Base-by-base conservation (phyloP, 2,329 filamentous ascomycete species). In the Trichoderma koningii region DNA sequence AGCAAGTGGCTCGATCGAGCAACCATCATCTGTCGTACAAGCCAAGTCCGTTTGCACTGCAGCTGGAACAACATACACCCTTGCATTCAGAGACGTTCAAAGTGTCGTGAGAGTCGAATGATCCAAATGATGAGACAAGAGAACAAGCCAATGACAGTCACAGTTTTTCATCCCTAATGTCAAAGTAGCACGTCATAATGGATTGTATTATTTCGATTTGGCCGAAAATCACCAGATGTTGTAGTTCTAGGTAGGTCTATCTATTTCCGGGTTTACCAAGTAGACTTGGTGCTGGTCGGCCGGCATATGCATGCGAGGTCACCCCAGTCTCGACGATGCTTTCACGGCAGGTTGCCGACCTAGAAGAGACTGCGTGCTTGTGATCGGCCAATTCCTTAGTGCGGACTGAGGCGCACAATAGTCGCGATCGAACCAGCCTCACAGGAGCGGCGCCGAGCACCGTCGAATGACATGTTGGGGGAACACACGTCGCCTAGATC, bases 301-400 rank as follows among this genome's bases (percentile, higher is more conserved):
- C 53, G 53, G 42, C 62, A 44, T 38, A 26, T 48, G 23, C 38
- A 19, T 64, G 62, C 26, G 62, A 55, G 50, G 48, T 44, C 42
- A 23, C 38, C 50, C 23, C 56, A 45, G n/a, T 28, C 42, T 55
- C 30, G n/a, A 34, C 30, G 5, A 30, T 55, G 55, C 50, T 45
- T 61, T 34, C 30, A 55, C 34, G 48, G 60, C 48, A 55, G 17
- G 21, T 38, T 55, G 42, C 64, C 34, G 21, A 14, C 38, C 51
- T 23, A 28, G 34, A 64, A 17, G n/a, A 65, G 48, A 42, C 30
- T 10, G 47, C 23, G 28, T 38, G 56, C 21, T 55, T 26, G 42
- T 42, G 10, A 44, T n/a, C 21, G 42, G 52, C 42, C n/a, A 44
- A 30, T 21, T 61, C 44, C 44, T 17, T 47, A 44, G 44, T 50